Conservation (phyloP, 208 protist genomes). For the Leptomonas seymouri region DNA sequence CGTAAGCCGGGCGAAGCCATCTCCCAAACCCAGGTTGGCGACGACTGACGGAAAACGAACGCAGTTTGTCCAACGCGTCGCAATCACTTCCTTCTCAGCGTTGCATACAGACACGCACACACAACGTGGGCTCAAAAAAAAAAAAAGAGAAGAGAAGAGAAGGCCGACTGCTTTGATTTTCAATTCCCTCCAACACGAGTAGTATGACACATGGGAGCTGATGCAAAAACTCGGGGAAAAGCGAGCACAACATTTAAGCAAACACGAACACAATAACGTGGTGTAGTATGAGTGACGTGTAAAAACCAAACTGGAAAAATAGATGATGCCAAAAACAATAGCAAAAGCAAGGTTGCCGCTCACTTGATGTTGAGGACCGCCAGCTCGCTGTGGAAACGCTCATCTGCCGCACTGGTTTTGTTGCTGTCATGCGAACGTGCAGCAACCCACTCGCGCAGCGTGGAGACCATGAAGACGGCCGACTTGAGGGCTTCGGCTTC, state of each 20-base stretch:
- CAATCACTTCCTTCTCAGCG: no score
- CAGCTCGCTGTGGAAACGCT: conserved; percentile 20
- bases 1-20: neutral
- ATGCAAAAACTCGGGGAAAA: neutral
- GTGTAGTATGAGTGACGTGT: no score
- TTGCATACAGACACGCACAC: no score
- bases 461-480: conserved; percentile 29
- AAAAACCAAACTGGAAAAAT: conserved; percentile 7
- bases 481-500: conserved; percentile 37
- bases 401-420: neutral
- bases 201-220: neutral
- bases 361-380: conserved; percentile 14
- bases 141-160: neutral
- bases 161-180: no score
- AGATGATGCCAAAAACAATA: neutral
- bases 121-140: no score
- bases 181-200: neutral
- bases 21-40: no score
- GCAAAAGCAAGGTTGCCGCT: neutral
- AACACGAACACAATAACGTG: conserved; percentile 1
- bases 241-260: neutral
- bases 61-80: no score
- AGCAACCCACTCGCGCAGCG: conserved; percentile 24
- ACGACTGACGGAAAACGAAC: neutral
- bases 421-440: neutral